Base-by-base conservation (phyloP, 1,284 basidiomycete species). In the Boletus calvinii region DNA sequence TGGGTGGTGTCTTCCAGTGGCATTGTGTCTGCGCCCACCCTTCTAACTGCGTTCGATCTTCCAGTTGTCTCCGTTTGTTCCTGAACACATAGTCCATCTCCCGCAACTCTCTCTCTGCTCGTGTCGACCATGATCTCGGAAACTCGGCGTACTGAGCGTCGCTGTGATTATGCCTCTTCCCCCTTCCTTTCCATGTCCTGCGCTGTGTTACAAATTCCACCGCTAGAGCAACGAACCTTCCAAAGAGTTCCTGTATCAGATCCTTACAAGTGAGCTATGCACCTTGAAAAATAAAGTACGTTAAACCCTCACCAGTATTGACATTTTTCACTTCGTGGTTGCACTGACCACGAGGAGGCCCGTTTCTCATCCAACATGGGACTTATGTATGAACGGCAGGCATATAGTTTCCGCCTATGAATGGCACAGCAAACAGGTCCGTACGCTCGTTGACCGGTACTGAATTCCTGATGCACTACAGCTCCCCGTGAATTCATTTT, bases 241-340 rank as follows among this genome's bases (percentile, higher is more conserved):
- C 63, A 46, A 66, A 47, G 44, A 68, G 43, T 37, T 52, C 56
- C 64, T 66, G 46, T n/a, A 55, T 53, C 34, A 42, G 40, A 35
- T 35, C 17, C 32, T 38, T 15, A 22, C 39, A 32, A 49, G 50
- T 65, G 50, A 65, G 65, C 40, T 41, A 55, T 45, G 32, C 41
- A 20, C 42, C 37, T 13, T 48, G 46, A 45, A 38, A 34, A 45
- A 50, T 41, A 13, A 48, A 53, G 40, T 56, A 49, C 30, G 40
- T 59, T 39, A 48, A 61, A 44, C 43, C 45, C 64, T 66, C 48
- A 66, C 64, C 64, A 68, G 50, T 54, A 66, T 59, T 30, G 64
- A 48, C 67, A 66, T 66, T 32, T 50, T 55, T 59, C 32, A 42
- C 49, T 64, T 57, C 56, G 57, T 52, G 54, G 48, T 60, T 61